A percentile compares a stretch with the other conserved stretches of the same genome.
phyloP scores from a whole-genome alignment of 768 basidiomycete species.

The Obba rivulosa region DNA sequence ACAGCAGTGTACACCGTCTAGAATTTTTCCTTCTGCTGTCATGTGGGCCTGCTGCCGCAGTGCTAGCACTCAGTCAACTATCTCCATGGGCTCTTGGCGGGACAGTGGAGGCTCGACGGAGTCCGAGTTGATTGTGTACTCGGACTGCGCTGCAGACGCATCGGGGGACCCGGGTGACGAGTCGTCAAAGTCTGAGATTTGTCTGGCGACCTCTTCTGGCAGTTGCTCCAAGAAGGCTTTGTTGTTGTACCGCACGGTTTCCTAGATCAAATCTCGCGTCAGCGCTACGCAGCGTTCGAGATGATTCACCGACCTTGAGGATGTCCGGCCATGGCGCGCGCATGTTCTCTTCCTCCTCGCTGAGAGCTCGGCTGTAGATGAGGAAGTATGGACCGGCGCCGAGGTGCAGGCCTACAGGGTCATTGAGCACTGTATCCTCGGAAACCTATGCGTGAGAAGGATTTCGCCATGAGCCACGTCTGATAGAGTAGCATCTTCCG shows the following conservation, averaged over 20 bases:
- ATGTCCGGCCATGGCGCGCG: slow-evolving; percentile 25
- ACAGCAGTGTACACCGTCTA: not conserved
- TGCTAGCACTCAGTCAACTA: not conserved
- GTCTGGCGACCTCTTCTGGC: slow-evolving; percentile 21
- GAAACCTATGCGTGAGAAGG: slow-evolving; percentile 43
- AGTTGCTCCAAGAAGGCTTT: slow-evolving; percentile 30
- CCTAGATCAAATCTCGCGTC: slow-evolving; percentile 14
- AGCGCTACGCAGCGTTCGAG: not conserved
- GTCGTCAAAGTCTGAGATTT: slow-evolving; percentile 15
- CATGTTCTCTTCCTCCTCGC: slow-evolving; percentile 18
- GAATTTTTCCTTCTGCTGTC: too few species aligned
- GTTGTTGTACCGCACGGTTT: slow-evolving; percentile 34
- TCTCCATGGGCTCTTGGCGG: slow-evolving; percentile 20
- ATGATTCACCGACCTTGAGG: slow-evolving; percentile 21
- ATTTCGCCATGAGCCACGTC: not conserved
- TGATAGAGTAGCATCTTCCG: slow-evolving; percentile 2
- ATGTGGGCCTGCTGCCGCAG: too few species aligned
- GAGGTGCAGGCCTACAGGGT: slow-evolving; percentile 67
- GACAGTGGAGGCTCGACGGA: slow-evolving; percentile 15
- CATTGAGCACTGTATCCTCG: slow-evolving; percentile 64
- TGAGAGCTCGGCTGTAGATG: slow-evolving; percentile 48
- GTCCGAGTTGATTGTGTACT: slow-evolving; percentile 16
- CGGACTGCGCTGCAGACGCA: slow-evolving; percentile 9
- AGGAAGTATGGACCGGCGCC: slow-evolving; percentile 75
- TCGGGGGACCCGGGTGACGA: slow-evolving; percentile 18